Evolutionary conservation across 2,329 filamentous ascomycete species (phyloP).

Genomic region (Diplodia intermedia): DNA sequence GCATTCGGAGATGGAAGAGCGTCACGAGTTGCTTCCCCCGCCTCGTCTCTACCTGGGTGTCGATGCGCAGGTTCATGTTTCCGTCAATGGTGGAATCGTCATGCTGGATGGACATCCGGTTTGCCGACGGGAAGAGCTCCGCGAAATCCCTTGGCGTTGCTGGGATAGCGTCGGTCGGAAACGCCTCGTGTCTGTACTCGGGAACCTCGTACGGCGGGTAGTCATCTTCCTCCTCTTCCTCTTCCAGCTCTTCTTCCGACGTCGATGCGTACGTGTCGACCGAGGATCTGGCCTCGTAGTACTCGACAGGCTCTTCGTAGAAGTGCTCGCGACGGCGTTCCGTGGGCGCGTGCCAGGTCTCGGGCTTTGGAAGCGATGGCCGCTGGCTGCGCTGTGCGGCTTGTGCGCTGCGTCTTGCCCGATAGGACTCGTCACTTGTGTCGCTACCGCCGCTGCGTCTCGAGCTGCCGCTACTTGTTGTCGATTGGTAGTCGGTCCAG

Average conservation of each 20-base stretch:
- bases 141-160: constrained; percentile 84
- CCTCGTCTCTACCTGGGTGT: constrained; percentile 70
- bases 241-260: constrained; percentile 62
- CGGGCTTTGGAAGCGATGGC: constrained; percentile 42
- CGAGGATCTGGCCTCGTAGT: constrained; percentile 43
- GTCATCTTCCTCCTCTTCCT: constrained; percentile 55
- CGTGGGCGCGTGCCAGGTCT: constrained; percentile 43
- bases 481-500: constrained; percentile 30
- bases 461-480: constrained; percentile 27
- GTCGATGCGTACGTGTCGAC: constrained; percentile 80
- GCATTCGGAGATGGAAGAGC: constrained; percentile 94
- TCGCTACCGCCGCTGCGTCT: constrained; percentile 37
- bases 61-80: constrained; percentile 94
- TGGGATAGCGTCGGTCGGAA: constrained; percentile 71
- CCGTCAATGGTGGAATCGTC: constrained; percentile 90
- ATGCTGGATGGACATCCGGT: constrained; percentile 82
- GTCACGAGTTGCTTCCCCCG: constrained; percentile 69
- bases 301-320: constrained; percentile 32
- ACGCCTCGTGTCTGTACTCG: constrained; percentile 66
- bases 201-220: constrained; percentile 63
- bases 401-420: constrained; percentile 43
- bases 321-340: constrained; percentile 40
- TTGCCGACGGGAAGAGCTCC: constrained; percentile 82
- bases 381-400: constrained; percentile 39
- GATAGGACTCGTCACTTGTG: constrained; percentile 39